Evolutionary conservation across 2,329 filamentous ascomycete species (phyloP), one percentile per base, ranked within the genome.

Genomic region (Pseudogymnoascus pannorum): DNA sequence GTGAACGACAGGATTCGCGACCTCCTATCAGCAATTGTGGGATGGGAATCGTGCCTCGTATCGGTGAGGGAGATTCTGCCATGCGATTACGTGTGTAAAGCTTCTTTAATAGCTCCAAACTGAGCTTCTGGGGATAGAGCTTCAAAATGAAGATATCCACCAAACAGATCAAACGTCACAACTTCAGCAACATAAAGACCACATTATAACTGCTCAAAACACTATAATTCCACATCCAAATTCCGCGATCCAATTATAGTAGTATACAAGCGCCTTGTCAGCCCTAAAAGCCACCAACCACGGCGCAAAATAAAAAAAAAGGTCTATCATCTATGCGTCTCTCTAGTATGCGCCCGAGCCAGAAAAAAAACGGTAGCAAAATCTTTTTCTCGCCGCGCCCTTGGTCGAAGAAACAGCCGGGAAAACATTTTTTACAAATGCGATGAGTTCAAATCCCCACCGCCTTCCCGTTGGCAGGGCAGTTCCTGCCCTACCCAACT

Each of bases 171-270:
- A n/a, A 51, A 29, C 22, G 16, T 51, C 42, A 51, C 42, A 16
- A 51, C 14, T 16, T 2, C 42, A 33, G 31, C 31, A 51, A n/a
- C 14, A 11, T 9, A 16, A 16, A n/a, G 2, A 26, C 26, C 22
- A 26, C 4, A 7, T 29, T 7, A 29, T 7, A 29, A 40, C 16
- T 48, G 6, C 2, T 48, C 14, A 9, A 29, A 51, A 51, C n/a
- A 29, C 44, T 18, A 51, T 18, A n/a, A 51, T 51, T 51, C 44
- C 44, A 51, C 44, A 51, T 51, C 44, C 44, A 51, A 51, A 51
- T 51, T 51, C 44, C 44, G 44, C 24, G 44, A 51, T 51, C 44
- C 44, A 51, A 51, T 51, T 51, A 51, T 51, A 51, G 44, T 51
- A 51, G 44, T 51, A 51, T 51, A 51, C 44, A 51, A 51, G 44